Conservation (phyloP, 2,329 filamentous ascomycete species). For the Neofusicoccum parvum region DNA sequence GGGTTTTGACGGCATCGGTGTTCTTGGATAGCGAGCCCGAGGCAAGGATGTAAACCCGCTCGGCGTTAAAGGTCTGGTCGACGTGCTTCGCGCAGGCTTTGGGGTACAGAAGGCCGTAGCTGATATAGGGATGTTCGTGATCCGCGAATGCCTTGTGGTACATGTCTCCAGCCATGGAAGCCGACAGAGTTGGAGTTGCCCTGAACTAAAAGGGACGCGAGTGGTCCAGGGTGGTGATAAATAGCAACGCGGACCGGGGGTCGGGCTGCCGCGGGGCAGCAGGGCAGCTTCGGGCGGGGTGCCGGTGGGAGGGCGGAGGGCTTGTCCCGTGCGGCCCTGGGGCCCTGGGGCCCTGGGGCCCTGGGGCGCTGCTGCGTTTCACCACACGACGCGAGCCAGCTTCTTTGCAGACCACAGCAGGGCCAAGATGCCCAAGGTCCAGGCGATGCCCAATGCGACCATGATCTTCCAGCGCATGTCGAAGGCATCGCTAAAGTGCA, state of each 20-base stretch:
- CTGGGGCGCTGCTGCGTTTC: neutral
- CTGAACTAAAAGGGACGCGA: neutral
- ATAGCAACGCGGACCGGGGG: neutral
- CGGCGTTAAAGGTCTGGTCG: conserved; percentile 47
- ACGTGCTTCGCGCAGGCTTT: conserved; percentile 50
- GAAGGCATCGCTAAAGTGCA: conserved; percentile 67
- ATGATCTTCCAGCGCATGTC: conserved; percentile 60
- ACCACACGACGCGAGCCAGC: conserved; percentile 9
- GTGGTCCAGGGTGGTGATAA: neutral
- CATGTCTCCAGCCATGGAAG: conserved; percentile 1
- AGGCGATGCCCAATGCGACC: conserved; percentile 44
- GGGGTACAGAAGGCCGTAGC: conserved; percentile 52
- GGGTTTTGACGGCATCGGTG: conserved; percentile 47
- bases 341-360: neutral
- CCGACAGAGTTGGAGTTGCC: neutral
- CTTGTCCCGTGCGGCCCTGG: neutral
- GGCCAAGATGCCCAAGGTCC: conserved; percentile 44
- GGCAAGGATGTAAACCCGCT: conserved; percentile 54
- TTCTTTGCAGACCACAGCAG: conserved; percentile 24
- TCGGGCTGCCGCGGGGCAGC: neutral
- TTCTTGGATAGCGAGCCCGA: conserved; percentile 53
- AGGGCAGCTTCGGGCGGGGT: conserved; percentile 1
- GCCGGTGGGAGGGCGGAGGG: neutral
- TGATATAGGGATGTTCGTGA: conserved; percentile 42
- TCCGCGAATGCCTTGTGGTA: conserved; percentile 23